Evolutionary conservation across 805 yeast genomes (phyloP).

Genomic region (Teunomyces funiuensis): DNA sequence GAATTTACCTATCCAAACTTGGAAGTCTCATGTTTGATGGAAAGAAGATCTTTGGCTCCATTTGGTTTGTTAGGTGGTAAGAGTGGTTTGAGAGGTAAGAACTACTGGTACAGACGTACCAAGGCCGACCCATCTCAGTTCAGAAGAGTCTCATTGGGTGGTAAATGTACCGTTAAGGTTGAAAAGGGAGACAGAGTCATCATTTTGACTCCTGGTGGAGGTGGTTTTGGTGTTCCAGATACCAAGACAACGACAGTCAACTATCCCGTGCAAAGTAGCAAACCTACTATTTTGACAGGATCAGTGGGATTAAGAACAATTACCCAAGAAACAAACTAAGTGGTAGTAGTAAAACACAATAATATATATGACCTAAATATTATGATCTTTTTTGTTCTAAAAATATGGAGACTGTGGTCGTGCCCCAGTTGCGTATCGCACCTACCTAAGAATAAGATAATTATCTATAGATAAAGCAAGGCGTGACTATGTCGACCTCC

Average conservation of each 20-base stretch:
- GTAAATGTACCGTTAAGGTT: slow-evolving; percentile 33
- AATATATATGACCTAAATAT: not conserved
- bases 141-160: slow-evolving; percentile 30
- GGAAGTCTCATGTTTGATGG: slow-evolving; percentile 79
- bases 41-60: slow-evolving; percentile 82
- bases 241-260: slow-evolving; percentile 11
- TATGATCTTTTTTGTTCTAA: too few relatives aligned
- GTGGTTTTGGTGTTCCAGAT: slow-evolving; percentile 36
- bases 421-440: not conserved
- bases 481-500: slow-evolving; percentile 6
- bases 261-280: slow-evolving; percentile 24
- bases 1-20: slow-evolving; percentile 54
- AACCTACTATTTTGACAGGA: slow-evolving; percentile 33
- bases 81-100: slow-evolving; percentile 67
- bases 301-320: slow-evolving; percentile 33
- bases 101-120: slow-evolving; percentile 32
- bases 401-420: slow-evolving; percentile 2
- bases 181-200: slow-evolving; percentile 42
- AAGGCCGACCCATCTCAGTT: slow-evolving; percentile 13
- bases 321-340: slow-evolving; percentile 37
- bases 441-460: not conserved
- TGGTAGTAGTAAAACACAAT: too few relatives aligned
- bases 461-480: not conserved
- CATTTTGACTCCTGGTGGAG: slow-evolving; percentile 46
- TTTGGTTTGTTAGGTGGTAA: slow-evolving; percentile 84